Conservation (phyloP, 768 basidiomycete genomes). For the Rhodosporidiobolus sp. region DNA sequence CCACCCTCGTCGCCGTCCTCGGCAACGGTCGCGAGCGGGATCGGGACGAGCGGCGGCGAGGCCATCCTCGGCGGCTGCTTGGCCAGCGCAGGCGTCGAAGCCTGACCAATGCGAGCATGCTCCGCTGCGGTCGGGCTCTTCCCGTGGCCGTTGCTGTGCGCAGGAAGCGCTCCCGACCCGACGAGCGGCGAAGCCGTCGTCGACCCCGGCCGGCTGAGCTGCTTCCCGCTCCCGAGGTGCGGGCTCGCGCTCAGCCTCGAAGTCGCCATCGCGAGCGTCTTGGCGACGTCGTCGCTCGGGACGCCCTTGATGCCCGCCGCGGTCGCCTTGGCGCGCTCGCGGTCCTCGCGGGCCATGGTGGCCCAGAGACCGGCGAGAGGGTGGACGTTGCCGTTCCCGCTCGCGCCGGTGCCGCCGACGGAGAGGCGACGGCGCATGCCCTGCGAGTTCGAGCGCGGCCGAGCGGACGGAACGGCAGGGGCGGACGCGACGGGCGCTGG, state of each 20-base stretch:
- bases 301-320: neutral
- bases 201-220: neutral
- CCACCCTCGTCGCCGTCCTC: neutral
- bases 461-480: neutral
- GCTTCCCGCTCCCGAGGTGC: neutral
- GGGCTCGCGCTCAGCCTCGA: slow-evolving; percentile 6
- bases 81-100: no score
- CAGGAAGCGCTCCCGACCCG: neutral
- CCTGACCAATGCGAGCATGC: no score
- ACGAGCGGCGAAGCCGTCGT: neutral
- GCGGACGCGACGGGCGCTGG: neutral
- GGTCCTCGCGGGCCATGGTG: neutral
- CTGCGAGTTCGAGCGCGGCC: neutral
- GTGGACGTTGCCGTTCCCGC: neutral
- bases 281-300: slow-evolving; percentile 1
- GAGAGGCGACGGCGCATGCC: slow-evolving; percentile 9
- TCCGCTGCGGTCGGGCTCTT: no score
- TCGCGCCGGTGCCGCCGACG: neutral
- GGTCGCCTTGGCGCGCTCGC: neutral
- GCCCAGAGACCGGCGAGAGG: slow-evolving; percentile 6
- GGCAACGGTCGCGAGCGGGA: neutral
- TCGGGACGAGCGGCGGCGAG: slow-evolving; percentile 11
- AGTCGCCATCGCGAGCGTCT: neutral
- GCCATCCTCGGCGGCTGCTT: neutral
- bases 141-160: neutral